Evolutionary conservation across 371 early-diverging fungal genomes (phyloP), one percentile per base, ranked within the genome.

Genomic region (Saksenaea oblongispora): DNA sequence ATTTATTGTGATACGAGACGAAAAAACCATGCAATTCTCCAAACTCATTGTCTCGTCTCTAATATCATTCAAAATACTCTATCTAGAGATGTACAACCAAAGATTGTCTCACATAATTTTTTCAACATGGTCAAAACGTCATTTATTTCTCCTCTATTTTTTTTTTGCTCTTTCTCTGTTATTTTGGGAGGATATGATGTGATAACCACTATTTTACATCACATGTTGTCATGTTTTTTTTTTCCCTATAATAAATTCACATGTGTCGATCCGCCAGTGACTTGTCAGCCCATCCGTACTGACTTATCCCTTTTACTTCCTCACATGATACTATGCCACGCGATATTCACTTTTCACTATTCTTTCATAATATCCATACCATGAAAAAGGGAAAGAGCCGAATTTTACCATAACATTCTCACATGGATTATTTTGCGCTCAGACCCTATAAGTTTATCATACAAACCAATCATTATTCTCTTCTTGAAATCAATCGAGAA

Each of bases 371-470:
- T 31, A 31, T 4, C 31, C 4, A 31, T 31, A 22, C 51, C 51
- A 47, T 47, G 51, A 47, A 47, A 47, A 47, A 47, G 51, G 51
- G 51, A 47, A 47, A 47, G 51, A 47, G 51, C 51, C 51, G 51
- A 47, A 18, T 11, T 26, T 47, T 41, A n/a, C 9, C 37, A 37
- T 37, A 1, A 41, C n/a, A 41, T 41, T 13, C 51, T n/a, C 51
- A 17, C 22, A 47, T 17, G 22, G 2, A 18, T 22, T 31, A 2
- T 31, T 31, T 31, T 31, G 31, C 31, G 31, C 31, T 31, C 31
- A 31, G 31, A 31, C 31, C 31, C 31, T 31, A 31, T 7, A 31
- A 31, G 31, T 31, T 31, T 4, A 31, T 31, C 31, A n/a, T n/a
- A n/a, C n/a, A 31, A 31, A 31, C 31, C 31, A 31, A 31, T 31